phyloP scores from a whole-genome alignment of 305 asterid species.

The Solanum hybrid region DNA sequence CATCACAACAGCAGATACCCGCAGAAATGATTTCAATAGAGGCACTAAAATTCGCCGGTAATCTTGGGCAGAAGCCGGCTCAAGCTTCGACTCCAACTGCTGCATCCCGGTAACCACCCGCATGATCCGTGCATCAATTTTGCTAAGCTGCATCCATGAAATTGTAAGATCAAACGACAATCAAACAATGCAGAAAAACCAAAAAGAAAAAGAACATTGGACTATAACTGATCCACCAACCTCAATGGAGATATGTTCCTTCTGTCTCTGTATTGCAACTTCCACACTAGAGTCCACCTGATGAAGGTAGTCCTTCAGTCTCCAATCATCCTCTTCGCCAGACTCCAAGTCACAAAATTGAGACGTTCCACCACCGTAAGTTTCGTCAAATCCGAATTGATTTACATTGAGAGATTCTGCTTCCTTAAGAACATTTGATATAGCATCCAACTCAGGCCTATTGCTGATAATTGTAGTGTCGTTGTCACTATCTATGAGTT shows the following conservation, averaged over 20 bases:
- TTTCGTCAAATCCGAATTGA: constrained; percentile 75
- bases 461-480: constrained; percentile 35
- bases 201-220: background rate
- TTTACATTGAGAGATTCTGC: constrained; percentile 63
- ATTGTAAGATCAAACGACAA: constrained; percentile 23
- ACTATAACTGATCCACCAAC: constrained; percentile 28
- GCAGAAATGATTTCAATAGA: constrained; percentile 70
- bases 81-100: constrained; percentile 67
- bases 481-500: constrained; percentile 46
- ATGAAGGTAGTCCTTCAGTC: constrained; percentile 58
- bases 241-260: constrained; percentile 79
- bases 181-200: background rate
- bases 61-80: constrained; percentile 55
- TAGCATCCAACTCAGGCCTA: constrained; percentile 73
- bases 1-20: constrained; percentile 31
- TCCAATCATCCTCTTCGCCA: constrained; percentile 82
- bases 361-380: constrained; percentile 49
- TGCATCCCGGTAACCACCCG: constrained; percentile 54
- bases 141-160: constrained; percentile 64
- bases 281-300: constrained; percentile 83
- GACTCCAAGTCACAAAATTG: constrained; percentile 74
- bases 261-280: constrained; percentile 80
- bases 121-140: constrained; percentile 76
- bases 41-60: constrained; percentile 58
- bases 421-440: constrained; percentile 81